Evolutionary conservation across 2,329 filamentous ascomycete species (phyloP), one percentile per base, ranked within the genome.

Genomic region (Cercospora berteroae): DNA sequence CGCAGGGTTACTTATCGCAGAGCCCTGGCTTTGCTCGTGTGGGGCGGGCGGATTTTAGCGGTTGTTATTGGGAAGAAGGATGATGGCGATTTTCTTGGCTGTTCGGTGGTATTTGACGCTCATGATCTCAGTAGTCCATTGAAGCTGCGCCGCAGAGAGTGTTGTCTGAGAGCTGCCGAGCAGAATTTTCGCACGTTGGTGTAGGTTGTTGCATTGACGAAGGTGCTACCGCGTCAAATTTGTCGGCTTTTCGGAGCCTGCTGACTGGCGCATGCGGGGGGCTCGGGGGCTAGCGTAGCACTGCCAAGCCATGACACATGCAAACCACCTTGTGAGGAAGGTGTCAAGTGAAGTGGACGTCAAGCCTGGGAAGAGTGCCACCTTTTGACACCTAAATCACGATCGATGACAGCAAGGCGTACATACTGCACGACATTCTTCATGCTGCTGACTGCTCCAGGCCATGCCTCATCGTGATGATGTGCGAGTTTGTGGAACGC

Each of bases 31-130:
- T 50, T 20, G 12, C 36, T 27, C 42, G 36, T 58, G 50, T 25
- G 55, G 33, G 36, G 31, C 42, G 39, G n/a, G 27, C 20, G 42
- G 39, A 42, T 42, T 3, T 18, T 56, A 50, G 16, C 18, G 52
- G 69, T 75, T 71, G 72, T 75, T 74, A 67, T 74, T 74, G 18
- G 74, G 74, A 2, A 73, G 68, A 36, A 72, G 68, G 60, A 73
- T 72, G 66, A 73, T 71, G 66, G 67, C 71, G 52, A 73, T 68
- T 25, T 65, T 69, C 67, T 65, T 69, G 59, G 64, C 60, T 42
- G 39, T 64, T 27, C 48, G 31, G 58, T 62, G 60, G 18, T 68
- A 55, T 27, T 70, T 67, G 63, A 70, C 62, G 63, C 66, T 23
- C 44, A 50, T 70, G 70, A 74, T 74, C 50, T 61, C 67, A 64